Evolutionary conservation across 2,329 filamentous ascomycete genomes (phyloP), one percentile per base, ranked within the genome.

Genomic region (Sporothrix protearum): DNA sequence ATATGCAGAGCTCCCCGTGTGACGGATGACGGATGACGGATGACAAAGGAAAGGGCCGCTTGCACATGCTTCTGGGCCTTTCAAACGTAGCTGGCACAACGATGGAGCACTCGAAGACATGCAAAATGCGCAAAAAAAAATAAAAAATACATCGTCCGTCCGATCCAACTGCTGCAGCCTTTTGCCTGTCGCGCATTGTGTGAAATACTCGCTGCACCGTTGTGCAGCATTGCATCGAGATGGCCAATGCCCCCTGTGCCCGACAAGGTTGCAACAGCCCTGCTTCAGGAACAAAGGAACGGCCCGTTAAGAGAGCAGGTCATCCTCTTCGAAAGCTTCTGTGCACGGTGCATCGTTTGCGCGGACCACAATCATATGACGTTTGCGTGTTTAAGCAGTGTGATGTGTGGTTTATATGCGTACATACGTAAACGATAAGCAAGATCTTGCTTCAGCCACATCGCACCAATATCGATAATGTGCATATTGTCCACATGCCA

Each of bases 21-120:
- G 39, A 64, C 42, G 39, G 39, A 30, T 64, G 39, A 64, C 61
- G 47, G 47, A 64, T 39, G 22, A 39, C n/a, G n/a, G n/a, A 30
- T 64, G 39, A 64, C 61, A 64, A 64, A 64, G 61, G 22, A 39
- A 12, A 64, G 39, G 39, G 61, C 42, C 39, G n/a, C 22, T 63
- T 30, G 61, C 12, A 64, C 61, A 47, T 64, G 61, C 36, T 47
- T 64, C n/a, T 22, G n/a, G 33, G 33, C 5, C 9, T 4, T 36
- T 8, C 4, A 14, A 2, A 12, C 10, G n/a, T 22, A 47, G 14
- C 42, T 47, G 12, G 49, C 28, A 53, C 49, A 53, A 53, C 22
- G 49, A 53, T 25, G 10, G 9, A 5, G 12, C 5, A 14, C 25
- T 63, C 36, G 33, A 63, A 33, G 9, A 39, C 10, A 25, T 22